phyloP scores from a whole-genome alignment of 345 rosid genomes.

The Bruguiera parviflora region DNA sequence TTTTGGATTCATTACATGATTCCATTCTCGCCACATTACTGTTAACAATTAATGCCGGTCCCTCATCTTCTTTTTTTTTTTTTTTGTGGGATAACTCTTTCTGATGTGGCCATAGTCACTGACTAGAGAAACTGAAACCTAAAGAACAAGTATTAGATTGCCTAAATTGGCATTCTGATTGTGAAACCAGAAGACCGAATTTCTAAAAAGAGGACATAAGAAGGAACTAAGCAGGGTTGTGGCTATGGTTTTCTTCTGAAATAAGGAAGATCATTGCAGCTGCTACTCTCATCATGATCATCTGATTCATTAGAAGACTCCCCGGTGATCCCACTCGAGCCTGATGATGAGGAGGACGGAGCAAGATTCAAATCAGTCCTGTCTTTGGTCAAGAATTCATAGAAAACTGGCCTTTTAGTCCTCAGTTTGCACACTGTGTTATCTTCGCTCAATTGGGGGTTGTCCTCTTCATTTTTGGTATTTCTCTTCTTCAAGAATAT shows the following conservation, averaged over 20 bases:
- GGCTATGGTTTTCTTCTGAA: conserved; percentile 58
- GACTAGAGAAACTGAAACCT: conserved; percentile 25
- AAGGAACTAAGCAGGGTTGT: not conserved
- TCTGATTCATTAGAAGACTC: conserved; percentile 46
- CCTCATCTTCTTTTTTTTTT: conserved; percentile 14
- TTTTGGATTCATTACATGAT: conserved; percentile 18
- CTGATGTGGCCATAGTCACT: conserved; percentile 18
- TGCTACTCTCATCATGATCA: conserved; percentile 65
- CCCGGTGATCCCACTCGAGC: conserved; percentile 85
- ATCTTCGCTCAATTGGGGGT: conserved; percentile 25
- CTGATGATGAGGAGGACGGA: conserved; percentile 60
- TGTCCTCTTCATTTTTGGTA: conserved; percentile 44
- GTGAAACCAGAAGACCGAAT: conserved; percentile 25
- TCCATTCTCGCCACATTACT: conserved; percentile 20
- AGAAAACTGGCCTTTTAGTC: conserved; percentile 55
- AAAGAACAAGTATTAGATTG: conserved; percentile 28
- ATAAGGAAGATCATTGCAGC: conserved; percentile 64
- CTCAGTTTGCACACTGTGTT: conserved; percentile 29
- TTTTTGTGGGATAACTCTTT: conserved; percentile 3
- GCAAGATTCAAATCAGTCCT: conserved; percentile 57
- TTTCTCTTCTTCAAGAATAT: conserved; percentile 84
- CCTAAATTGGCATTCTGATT: conserved; percentile 31
- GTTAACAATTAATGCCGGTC: conserved; percentile 25
- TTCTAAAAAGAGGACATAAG: conserved; percentile 26
- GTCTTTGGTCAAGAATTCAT: conserved; percentile 68